Evolutionary conservation across 2,329 filamentous ascomycete species (phyloP), one percentile per base, ranked within the genome.

Genomic region (Penicillium sp.): DNA sequence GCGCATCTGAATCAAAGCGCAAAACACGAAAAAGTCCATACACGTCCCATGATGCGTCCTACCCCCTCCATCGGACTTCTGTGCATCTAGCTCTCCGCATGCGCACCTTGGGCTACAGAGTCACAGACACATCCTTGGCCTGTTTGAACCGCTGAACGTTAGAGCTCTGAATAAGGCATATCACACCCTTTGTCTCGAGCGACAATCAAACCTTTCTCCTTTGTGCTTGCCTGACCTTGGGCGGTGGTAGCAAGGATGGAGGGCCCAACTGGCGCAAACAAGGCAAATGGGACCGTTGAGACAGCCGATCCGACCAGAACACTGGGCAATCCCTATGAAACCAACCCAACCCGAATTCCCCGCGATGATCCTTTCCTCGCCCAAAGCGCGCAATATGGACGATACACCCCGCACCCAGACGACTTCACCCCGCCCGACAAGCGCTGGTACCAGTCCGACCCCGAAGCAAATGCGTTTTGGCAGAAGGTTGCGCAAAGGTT

Each of bases 351-450:
- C 13, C 59, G 56, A 24, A 69, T 77, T 44, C 69, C 72, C 3
- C 62, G 63, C 36, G 69, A 74, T 31, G 75, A 77, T 55, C 69
- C 70, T 1, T 76, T 75, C 56, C 60, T 75, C 24, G 62, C 64
- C 39, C 69, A 67, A 54, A 74, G 70, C 50, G 60, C 66, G 51
- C 66, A 72, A 6, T 75, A 74, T 61, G 73, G 75, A 22, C 73
- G 73, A 18, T 77, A 76, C 59, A 56, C 62, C 19, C 70, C 73
- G 11, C 66, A 64, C 19, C 58, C 66, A 31, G 68, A 70, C 53
- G 75, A 78, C 58, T 78, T 78, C 60, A 68, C 64, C 31, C 74
- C 75, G 41, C 69, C 64, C 43, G 66, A 73, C 52, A 67, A 67
- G 50, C 64, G 69, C 47, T 77, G 75, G 71, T 68, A 71, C 50